Base-by-base conservation (phyloP, 371 early-diverging fungal genomes). In the Capniomyces stellatus region DNA sequence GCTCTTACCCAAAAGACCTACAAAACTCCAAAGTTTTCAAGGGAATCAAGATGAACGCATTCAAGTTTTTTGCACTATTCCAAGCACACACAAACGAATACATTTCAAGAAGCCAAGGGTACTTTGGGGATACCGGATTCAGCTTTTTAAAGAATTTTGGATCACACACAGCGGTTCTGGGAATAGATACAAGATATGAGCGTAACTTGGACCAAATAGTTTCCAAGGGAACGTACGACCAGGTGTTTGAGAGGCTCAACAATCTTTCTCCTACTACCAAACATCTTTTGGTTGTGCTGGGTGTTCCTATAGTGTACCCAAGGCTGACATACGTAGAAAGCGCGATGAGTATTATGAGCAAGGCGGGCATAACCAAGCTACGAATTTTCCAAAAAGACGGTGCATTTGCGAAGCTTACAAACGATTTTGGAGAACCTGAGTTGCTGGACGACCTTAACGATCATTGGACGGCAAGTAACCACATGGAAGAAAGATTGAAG, bases 381-480 rank as follows among this genome's bases (percentile, higher is more conserved):
- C 6, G 18, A 6, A 25, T 46, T 10, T 46, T 25, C 18, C 64
- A 66, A 49, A 71, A 77, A 54, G 71, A 74, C 42, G 72, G 74
- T 22, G 64, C 62, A 3, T 54, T 59, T 61, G 60, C 68, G 43
- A 72, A 70, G 41, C 58, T 63, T 22, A 65, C 68, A 15, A 73
- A 72, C 29, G 72, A 79, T 61, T 81, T 81, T 64, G 87, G 87
- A 41, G 85, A 89, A 61, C 85, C 85, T 13, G 85, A 86, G 58
- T 58, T 89, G 31, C 66, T 81, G 42, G 85, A 83, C 64, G 86
- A 85, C 55, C 66, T 85, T 72, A 79, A 76, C 64, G 86, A 84
- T 60, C 83, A 82, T 60, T 82, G 81, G 83, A 79, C 78, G 1
- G 77, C 83, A 49, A 70, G 70, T 31, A 63, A 72, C 43, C 87